These are phyloP conservation scores for Gaeumannomyces sp. DNA, from an alignment of 2,329 filamentous ascomycete species.

Conservation along the genomic window DNA sequence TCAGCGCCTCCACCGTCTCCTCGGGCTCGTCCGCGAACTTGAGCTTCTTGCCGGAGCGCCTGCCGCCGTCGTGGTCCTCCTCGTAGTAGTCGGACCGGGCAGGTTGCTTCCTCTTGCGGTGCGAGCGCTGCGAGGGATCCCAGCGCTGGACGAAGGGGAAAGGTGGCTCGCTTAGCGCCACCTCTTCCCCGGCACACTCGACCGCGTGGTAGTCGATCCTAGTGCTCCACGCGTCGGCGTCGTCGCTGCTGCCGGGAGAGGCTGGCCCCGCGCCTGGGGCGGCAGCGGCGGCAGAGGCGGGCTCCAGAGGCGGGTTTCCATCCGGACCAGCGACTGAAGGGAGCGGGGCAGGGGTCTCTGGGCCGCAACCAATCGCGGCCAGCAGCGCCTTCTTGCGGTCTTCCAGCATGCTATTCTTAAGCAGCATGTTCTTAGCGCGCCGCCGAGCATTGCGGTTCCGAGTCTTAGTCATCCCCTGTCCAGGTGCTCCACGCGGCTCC, in stretches of 20 bases:
- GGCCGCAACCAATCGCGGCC: slow-evolving; percentile 18
- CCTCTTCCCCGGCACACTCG: slow-evolving; percentile 70
- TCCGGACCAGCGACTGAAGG: not conserved
- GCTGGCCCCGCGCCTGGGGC: not conserved
- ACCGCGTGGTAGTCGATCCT: slow-evolving; percentile 73
- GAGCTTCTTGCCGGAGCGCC: slow-evolving; percentile 31
- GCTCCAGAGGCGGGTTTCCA: not conserved
- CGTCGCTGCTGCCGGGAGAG: slow-evolving; percentile 29
- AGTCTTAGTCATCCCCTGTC: slow-evolving; percentile 31
- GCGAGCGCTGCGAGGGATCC: slow-evolving; percentile 63
- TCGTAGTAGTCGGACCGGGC: slow-evolving; percentile 35
- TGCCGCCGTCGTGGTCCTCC: slow-evolving; percentile 21
- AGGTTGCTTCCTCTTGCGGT: slow-evolving; percentile 40
- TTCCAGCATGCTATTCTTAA: slow-evolving; percentile 23
- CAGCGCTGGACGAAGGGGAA: slow-evolving; percentile 88
- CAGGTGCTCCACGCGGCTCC: not conserved
- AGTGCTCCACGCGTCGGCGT: slow-evolving; percentile 62
- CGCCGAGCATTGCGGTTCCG: slow-evolving; percentile 47
- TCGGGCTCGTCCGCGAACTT: slow-evolving; percentile 26
- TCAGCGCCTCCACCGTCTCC: slow-evolving; percentile 32
- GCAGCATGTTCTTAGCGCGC: slow-evolving; percentile 30
- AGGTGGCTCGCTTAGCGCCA: slow-evolving; percentile 67
- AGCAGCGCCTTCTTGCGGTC: slow-evolving; percentile 37
- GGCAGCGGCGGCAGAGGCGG: not conserved
- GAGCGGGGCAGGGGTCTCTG: not conserved